These are phyloP conservation scores for Globisporangium echinulatum DNA, from an alignment of 352 stramenopile genomes.

Conservation along the genomic window DNA sequence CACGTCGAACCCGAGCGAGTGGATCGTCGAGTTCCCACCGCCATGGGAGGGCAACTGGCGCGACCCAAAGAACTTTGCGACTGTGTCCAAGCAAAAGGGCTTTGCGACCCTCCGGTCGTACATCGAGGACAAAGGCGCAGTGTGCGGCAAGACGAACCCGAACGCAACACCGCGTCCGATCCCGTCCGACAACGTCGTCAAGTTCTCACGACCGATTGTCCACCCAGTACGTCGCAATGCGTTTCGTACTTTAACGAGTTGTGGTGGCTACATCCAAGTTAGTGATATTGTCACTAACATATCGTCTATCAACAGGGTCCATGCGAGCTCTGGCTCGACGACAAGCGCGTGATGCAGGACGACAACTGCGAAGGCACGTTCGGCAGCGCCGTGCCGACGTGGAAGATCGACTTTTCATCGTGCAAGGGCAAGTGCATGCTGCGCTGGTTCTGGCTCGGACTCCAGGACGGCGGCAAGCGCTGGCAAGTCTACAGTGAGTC, in stretches of 20 bases:
- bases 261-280: too few relatives aligned
- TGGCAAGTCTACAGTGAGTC: too few relatives aligned
- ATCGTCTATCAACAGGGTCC: neutral
- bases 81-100: slow-evolving; percentile 4
- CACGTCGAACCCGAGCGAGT: slow-evolving; percentile 3
- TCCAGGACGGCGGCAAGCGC: too few relatives aligned
- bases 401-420: slow-evolving; percentile 2
- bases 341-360: too few relatives aligned
- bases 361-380: slow-evolving; percentile 3
- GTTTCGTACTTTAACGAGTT: too few relatives aligned
- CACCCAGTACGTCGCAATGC: neutral
- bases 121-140: slow-evolving; percentile 14
- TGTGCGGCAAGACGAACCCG: slow-evolving; percentile 17
- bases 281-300: neutral
- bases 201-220: neutral
- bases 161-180: slow-evolving; percentile 1
- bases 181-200: slow-evolving; percentile 9
- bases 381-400: slow-evolving; percentile 3
- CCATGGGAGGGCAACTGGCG: slow-evolving; percentile 4
- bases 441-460: too few relatives aligned
- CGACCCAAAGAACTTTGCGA: slow-evolving; percentile 3
- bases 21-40: slow-evolving; percentile 6
- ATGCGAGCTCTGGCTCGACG: too few relatives aligned
- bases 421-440: neutral
- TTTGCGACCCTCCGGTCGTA: slow-evolving; percentile 14